These are phyloP conservation scores for Yarrowia divulgata DNA, from an alignment of 805 yeast species.

Conservation along the genomic window DNA sequence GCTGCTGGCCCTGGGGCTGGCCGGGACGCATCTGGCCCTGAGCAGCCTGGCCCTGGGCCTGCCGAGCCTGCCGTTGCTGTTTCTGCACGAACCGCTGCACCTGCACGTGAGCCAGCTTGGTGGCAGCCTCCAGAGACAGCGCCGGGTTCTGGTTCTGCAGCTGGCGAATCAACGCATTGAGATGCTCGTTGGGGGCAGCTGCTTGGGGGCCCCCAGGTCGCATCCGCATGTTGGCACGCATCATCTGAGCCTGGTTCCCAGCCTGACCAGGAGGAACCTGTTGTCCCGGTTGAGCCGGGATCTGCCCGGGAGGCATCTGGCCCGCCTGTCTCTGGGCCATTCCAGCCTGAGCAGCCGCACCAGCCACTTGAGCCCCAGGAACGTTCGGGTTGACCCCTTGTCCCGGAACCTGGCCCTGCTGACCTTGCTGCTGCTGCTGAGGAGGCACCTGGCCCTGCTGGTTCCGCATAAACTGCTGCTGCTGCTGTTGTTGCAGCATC, in stretches of 20 bases:
- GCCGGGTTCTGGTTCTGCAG: slow-evolving; percentile 46
- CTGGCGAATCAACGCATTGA: slow-evolving; percentile 44
- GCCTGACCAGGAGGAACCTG: slow-evolving; percentile 19
- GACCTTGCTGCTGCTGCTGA: slow-evolving; percentile 32
- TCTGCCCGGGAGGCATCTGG: slow-evolving; percentile 24
- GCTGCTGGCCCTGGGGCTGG: slow-evolving; percentile 13
- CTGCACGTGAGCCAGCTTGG: slow-evolving; percentile 49
- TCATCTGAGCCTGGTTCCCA: slow-evolving; percentile 29
- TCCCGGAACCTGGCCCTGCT: slow-evolving; percentile 30
- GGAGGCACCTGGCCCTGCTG: slow-evolving; percentile 21
- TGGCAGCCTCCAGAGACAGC: slow-evolving; percentile 49
- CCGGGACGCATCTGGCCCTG: slow-evolving; percentile 27
- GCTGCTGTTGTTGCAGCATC: slow-evolving; percentile 44
- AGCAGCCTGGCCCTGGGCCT: slow-evolving; percentile 36
- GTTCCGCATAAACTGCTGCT: slow-evolving; percentile 38
- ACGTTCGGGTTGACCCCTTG: slow-evolving; percentile 33
- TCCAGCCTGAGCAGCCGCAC: slow-evolving; percentile 8
- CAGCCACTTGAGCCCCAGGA: slow-evolving; percentile 4
- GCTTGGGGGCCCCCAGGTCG: slow-evolving; percentile 34
- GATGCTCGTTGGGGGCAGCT: slow-evolving; percentile 43
- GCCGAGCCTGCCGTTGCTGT: slow-evolving; percentile 43
- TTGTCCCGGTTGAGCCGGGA: slow-evolving; percentile 14
- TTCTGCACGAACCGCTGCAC: slow-evolving; percentile 47
- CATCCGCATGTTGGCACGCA: slow-evolving; percentile 29
- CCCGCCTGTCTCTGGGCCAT: slow-evolving; percentile 10